These are phyloP conservation scores for Wickerhamiella lipophila DNA, from an alignment of 805 yeast species.

Conservation along the genomic window DNA sequence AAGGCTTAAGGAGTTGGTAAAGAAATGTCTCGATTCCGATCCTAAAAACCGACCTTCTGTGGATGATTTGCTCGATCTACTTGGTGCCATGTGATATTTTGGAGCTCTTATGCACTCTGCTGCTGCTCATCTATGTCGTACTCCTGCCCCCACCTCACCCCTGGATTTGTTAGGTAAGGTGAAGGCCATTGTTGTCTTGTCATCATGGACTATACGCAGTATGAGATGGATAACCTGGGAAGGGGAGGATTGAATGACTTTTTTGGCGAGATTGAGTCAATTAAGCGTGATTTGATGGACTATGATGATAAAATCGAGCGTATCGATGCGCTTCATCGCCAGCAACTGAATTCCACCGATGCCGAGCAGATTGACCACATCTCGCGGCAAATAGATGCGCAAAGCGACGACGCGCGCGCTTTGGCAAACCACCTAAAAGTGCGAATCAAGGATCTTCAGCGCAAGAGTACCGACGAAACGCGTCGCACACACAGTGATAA, in stretches of 20 bases:
- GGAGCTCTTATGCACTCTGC: no score
- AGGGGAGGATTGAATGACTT: slow-evolving; percentile 33
- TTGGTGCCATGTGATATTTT: background rate
- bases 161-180: background rate
- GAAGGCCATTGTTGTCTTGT: background rate
- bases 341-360: slow-evolving; percentile 58
- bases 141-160: no score
- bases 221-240: slow-evolving; percentile 8
- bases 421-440: slow-evolving; percentile 63
- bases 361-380: slow-evolving; percentile 54
- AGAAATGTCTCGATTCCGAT: slow-evolving; percentile 49
- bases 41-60: slow-evolving; percentile 50
- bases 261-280: slow-evolving; percentile 54
- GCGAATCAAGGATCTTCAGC: slow-evolving; percentile 66
- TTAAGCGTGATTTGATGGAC: slow-evolving; percentile 56
- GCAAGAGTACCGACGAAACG: slow-evolving; percentile 47
- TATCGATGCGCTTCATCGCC: slow-evolving; percentile 56
- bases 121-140: no score
- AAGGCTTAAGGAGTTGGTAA: slow-evolving; percentile 44
- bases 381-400: slow-evolving; percentile 62
- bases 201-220: slow-evolving; percentile 10
- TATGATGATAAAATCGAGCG: slow-evolving; percentile 57
- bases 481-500: slow-evolving; percentile 86
- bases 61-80: slow-evolving; percentile 30
- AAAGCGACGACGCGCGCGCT: slow-evolving; percentile 65